Percentiles rank a stretch among this genome's conserved stretches.
Conservation (phyloP, 2,329 filamentous ascomycete genomes). For the Phaeosphaeriaceae sp. region DNA sequence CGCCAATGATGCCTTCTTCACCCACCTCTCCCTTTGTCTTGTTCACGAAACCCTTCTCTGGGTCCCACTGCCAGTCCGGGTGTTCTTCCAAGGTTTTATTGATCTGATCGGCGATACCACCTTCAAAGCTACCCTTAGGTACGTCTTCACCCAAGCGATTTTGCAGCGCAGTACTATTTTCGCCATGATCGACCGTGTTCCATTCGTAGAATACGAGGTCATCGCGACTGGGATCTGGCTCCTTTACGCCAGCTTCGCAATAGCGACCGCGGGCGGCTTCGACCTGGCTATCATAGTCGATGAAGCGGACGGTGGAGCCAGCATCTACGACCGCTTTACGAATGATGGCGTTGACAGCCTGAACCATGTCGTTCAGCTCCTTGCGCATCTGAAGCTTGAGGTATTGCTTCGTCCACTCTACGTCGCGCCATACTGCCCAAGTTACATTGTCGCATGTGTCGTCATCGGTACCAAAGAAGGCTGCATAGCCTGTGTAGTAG, state of each 20-base stretch:
- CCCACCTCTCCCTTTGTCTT: conserved; percentile 15
- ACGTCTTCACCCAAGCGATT: conserved; percentile 30
- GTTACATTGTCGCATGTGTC: conserved; percentile 35
- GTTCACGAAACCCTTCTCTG: conserved; percentile 31
- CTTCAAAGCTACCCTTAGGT: conserved; percentile 32
- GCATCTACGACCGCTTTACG: conserved; percentile 18
- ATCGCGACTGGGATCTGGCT: conserved; percentile 34
- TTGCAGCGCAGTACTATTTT: conserved; percentile 26
- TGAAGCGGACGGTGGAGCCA: conserved; percentile 26
- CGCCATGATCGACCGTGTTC: conserved; percentile 35
- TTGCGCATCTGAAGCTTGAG: conserved; percentile 30
- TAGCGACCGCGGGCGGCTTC: conserved; percentile 27
- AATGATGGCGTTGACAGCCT: conserved; percentile 30
- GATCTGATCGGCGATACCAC: conserved; percentile 29
- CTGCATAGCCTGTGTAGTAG: conserved; percentile 39
- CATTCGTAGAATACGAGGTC: conserved; percentile 42
- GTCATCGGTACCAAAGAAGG: conserved; percentile 39
- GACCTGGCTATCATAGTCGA: conserved; percentile 32
- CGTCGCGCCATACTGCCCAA: conserved; percentile 37
- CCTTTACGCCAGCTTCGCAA: conserved; percentile 33
- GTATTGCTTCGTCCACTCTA: conserved; percentile 32
- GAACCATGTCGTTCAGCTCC: conserved; percentile 36
- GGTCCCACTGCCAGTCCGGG: conserved; percentile 35
- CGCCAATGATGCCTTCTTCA: conserved; percentile 20
- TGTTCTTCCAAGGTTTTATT: conserved; percentile 33